Base-by-base conservation (phyloP, 164 flowering plant species). In the Piper betle region DNA sequence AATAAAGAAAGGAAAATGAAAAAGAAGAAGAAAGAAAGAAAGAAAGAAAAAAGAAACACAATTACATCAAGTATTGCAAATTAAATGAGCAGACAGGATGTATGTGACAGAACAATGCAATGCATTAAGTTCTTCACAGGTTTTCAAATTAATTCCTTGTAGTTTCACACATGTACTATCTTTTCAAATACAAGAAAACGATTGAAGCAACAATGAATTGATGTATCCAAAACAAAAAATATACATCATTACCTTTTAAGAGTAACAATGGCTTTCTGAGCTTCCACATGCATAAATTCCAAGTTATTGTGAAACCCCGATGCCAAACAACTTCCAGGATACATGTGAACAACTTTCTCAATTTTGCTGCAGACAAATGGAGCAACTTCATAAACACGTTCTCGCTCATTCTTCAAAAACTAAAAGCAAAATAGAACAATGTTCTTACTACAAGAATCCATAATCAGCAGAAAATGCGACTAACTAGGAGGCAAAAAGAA, bases 291-390 rank as follows among this genome's bases (percentile, higher is more conserved):
- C 20, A 78, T 75, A 46, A 76, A 72, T 71, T 75, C 78, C 43
- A 88, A 58, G 72, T 88, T 82, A 62, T 76, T 59, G 57, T 60
- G 58, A 39, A 79, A 74, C 63, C 86, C 83, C 74, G 96, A 91
- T 53, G 64, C 71, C 71, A 84, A 68, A 71, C 97, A 91, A 65
- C 39, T 55, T 37, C 83, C 91, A 66, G 81, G 80, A 71, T 71
- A 57, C 53, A 69, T 42, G 62, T 38, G 69, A 69, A 53, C 42
- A 46, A 50, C 16, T 57, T 40, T 54, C 54, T 66, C 60, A 39
- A 63, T 69, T 52, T 55, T 42, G 58, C 76, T 67, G 61, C 80
- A 64, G 52, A 73, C 58, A 58, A 59, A 57, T 41, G 39, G 58
- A 18, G 85, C 87, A 64, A 83, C 77, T 60, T 63, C 39, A 37